Conservation (phyloP, 2,329 filamentous ascomycete species). For the Fusarium sp. region DNA sequence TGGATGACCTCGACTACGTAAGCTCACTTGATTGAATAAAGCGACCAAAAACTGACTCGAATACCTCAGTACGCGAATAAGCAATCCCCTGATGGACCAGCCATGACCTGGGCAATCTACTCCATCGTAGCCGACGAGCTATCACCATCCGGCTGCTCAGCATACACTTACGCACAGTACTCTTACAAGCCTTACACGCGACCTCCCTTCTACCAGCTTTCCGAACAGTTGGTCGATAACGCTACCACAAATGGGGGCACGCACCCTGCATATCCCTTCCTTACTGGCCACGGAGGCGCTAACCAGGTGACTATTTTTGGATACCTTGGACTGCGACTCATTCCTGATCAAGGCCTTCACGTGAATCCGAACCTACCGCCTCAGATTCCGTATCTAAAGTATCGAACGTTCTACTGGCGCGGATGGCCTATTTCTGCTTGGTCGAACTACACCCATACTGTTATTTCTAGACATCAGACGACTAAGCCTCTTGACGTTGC, state of each 20-base stretch:
- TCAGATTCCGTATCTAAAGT: neutral
- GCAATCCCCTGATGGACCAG: neutral
- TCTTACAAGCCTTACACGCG: conserved; percentile 2
- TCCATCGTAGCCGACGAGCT: conserved; percentile 2
- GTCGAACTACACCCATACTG: neutral
- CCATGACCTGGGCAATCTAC: conserved; percentile 7
- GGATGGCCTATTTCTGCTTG: conserved; percentile 2
- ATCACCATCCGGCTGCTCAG: neutral
- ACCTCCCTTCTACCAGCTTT: neutral
- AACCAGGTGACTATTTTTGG: conserved; percentile 2
- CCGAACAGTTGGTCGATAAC: neutral
- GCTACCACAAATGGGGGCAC: neutral
- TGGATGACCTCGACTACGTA: neutral
- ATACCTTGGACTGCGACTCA: neutral
- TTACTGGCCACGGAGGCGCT: neutral
- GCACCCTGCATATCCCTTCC: neutral
- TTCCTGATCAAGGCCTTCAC: neutral
- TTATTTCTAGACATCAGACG: neutral
- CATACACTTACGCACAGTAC: neutral
- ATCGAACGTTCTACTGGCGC: neutral
- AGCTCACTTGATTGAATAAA: rapidly evolving
- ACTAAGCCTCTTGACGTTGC: neutral
- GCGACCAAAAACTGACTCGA: rapidly evolving
- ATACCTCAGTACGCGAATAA: neutral
- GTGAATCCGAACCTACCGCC: neutral